Evolutionary conservation across 2,329 filamentous ascomycete species (phyloP).

Genomic region (Neocatenulostroma microsporum): DNA sequence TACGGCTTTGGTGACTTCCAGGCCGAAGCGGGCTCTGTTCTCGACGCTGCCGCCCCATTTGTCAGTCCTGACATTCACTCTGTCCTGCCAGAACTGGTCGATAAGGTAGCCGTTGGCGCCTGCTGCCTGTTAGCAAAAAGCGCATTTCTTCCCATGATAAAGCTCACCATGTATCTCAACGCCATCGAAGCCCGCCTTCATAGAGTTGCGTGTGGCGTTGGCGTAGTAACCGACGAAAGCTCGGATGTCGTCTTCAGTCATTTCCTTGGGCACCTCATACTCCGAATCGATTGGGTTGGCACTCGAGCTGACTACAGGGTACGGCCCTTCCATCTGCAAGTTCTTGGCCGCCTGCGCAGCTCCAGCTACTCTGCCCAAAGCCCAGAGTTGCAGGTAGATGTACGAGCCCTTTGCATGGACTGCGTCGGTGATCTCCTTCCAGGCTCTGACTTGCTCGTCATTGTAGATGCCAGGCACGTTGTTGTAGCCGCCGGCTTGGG

Average conservation of each 20-base stretch:
- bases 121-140: conserved; percentile 30
- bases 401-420: conserved; percentile 56
- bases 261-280: conserved; percentile 22
- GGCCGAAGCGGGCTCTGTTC: conserved; percentile 43
- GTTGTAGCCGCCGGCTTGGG: conserved; percentile 40
- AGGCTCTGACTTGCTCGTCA: conserved; percentile 50
- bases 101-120: conserved; percentile 47
- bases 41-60: conserved; percentile 38
- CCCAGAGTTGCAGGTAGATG: conserved; percentile 58
- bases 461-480: conserved; percentile 53
- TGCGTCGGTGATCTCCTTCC: conserved; percentile 53
- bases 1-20: conserved; percentile 47
- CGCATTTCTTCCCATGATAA: not conserved
- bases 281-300: conserved; percentile 7
- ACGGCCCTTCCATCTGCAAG: conserved; percentile 8
- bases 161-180: conserved; percentile 44
- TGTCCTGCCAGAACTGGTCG: conserved; percentile 55
- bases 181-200: conserved; percentile 50
- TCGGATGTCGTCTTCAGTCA: conserved; percentile 35
- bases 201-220: conserved; percentile 35
- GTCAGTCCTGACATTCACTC: conserved; percentile 44
- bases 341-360: conserved; percentile 4
- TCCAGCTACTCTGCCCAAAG: conserved; percentile 48
- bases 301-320: conserved; percentile 10
- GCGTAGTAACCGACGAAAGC: conserved; percentile 30